Evolutionary conservation across 306 rosid genomes (phyloP).

Genomic region (Arachis hypogaea): DNA sequence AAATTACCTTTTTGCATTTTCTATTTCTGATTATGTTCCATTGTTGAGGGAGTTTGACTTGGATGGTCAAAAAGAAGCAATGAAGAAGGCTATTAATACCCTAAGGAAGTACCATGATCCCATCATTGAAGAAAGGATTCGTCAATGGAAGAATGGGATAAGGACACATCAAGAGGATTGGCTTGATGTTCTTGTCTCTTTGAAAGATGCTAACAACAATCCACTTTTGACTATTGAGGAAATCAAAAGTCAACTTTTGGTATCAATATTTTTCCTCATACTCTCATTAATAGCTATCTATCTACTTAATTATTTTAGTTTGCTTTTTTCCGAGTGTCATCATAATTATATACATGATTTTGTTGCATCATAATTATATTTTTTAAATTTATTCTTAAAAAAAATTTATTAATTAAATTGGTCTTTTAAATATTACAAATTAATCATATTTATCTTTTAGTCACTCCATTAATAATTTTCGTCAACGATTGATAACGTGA

Average conservation of each 20-base stretch:
- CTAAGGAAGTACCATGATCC: conserved; percentile 34
- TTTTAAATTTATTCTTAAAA: too few relatives aligned
- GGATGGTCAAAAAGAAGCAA: not conserved
- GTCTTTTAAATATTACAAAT: too few relatives aligned
- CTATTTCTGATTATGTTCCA: conserved; percentile 39
- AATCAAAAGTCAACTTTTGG: conserved; percentile 41
- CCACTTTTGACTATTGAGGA: conserved; percentile 34
- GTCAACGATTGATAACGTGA: too few relatives aligned
- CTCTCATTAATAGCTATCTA: not conserved
- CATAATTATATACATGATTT: too few relatives aligned
- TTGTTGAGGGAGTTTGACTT: conserved; percentile 24
- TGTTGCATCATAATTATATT: too few relatives aligned
- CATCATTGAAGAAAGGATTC: conserved; percentile 15
- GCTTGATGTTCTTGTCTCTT: conserved; percentile 45
- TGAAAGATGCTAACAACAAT: conserved; percentile 11
- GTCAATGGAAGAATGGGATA: not conserved
- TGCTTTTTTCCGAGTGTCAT: too few relatives aligned
- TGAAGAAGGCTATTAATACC: conserved; percentile 3
- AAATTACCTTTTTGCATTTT: conserved; percentile 29
- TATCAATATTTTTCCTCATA: not conserved
- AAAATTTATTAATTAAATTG: too few relatives aligned
- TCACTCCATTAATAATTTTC: too few relatives aligned
- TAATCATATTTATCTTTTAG: too few relatives aligned
- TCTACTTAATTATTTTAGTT: too few relatives aligned
- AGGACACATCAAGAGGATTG: not conserved